phyloP scores from a whole-genome alignment of 345 rosid genomes.

The Alliaria petiolata region DNA sequence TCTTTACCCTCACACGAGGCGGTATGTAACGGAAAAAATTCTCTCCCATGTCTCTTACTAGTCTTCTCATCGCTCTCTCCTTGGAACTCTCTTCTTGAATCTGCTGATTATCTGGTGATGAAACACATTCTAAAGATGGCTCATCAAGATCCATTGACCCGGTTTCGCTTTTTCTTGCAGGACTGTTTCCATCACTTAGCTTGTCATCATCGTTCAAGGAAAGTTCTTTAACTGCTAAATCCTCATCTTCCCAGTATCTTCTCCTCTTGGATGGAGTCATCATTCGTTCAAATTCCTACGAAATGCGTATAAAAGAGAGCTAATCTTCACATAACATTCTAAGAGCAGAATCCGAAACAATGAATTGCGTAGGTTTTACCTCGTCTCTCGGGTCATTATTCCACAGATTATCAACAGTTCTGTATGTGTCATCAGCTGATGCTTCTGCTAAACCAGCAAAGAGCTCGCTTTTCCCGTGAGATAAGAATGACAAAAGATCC shows the following conservation, averaged over 20 bases:
- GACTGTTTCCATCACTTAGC: slow-evolving; percentile 10
- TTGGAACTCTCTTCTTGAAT: background rate
- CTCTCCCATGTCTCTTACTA: slow-evolving; percentile 68
- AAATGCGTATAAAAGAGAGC: background rate
- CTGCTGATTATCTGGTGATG: slow-evolving; percentile 1
- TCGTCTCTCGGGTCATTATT: slow-evolving; percentile 41
- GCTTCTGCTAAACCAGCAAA: slow-evolving; percentile 56
- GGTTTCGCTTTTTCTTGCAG: background rate
- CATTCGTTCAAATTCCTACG: background rate
- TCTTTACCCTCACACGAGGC: slow-evolving; percentile 57
- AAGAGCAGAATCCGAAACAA: background rate
- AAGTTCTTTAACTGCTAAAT: background rate
- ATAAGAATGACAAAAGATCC: slow-evolving; percentile 45
- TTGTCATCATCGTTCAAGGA: slow-evolving; percentile 19
- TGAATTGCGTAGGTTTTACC: slow-evolving; percentile 26
- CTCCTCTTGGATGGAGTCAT: slow-evolving; percentile 29
- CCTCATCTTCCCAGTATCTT: slow-evolving; percentile 35
- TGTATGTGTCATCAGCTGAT: slow-evolving; percentile 37
- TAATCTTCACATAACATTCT: background rate
- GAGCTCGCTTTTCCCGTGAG: slow-evolving; percentile 51
- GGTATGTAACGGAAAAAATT: slow-evolving; percentile 66
- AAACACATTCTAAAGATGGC: background rate
- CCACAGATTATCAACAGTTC: slow-evolving; percentile 51
- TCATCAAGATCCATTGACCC: background rate
- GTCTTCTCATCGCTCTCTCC: slow-evolving; percentile 38